Conservation (phyloP, 2,329 filamentous ascomycete species). For the Aureobasidium sp. region DNA sequence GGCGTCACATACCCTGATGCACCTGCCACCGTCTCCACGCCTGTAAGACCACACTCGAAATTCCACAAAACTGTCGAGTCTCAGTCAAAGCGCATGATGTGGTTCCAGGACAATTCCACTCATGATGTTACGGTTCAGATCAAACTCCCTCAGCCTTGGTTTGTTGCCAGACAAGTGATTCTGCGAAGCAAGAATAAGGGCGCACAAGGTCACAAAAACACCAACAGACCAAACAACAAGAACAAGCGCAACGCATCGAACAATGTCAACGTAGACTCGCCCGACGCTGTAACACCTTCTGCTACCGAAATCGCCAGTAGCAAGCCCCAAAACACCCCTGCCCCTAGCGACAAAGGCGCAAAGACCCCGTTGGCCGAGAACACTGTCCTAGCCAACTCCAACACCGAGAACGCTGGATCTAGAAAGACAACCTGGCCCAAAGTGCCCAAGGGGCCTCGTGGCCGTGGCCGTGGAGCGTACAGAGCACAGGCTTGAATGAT, state of each 20-base stretch:
- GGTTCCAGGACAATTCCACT: background rate
- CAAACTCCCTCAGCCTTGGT: background rate
- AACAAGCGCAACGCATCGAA: slow-evolving; percentile 6
- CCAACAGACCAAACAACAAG: slow-evolving; percentile 4
- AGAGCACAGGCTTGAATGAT: background rate
- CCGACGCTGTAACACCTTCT: background rate
- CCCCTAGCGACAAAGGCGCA: background rate
- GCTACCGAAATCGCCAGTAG: background rate
- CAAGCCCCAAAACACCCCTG: background rate
- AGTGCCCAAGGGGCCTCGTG: background rate
- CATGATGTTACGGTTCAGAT: slow-evolving; percentile 4
- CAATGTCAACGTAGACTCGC: background rate
- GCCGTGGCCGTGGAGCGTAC: background rate
- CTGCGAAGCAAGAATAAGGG: background rate
- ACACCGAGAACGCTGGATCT: background rate
- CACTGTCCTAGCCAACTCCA: background rate
- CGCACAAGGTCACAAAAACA: background rate
- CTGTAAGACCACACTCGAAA: background rate
- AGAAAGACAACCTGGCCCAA: background rate
- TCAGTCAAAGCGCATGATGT: background rate
- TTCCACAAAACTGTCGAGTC: background rate
- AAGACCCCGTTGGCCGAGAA: background rate
- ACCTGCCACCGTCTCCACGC: background rate
- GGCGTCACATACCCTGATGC: slow-evolving; percentile 18
- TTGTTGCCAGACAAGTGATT: background rate